Base-by-base conservation (phyloP, 2,329 filamentous ascomycete genomes). In the Fusarium beomiforme region DNA sequence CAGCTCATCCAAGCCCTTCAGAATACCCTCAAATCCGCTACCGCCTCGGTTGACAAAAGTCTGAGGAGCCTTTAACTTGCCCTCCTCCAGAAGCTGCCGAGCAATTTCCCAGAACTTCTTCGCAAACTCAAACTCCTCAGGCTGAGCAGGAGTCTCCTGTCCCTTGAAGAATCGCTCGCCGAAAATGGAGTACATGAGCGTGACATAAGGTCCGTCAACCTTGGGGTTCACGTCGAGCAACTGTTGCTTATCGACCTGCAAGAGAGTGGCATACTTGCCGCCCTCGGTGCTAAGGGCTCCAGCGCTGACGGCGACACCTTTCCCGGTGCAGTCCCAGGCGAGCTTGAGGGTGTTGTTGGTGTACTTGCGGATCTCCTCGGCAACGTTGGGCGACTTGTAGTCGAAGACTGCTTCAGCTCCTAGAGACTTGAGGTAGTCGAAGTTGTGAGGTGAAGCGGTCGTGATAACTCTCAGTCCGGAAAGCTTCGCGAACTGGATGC, bases 401-500 rank as follows among this genome's bases (percentile, higher is more conserved):
- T 88, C 83, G 57, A 86, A 84, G 19, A 79, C 79, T 2, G 74
- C 75, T 24, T 82, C 81, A 3, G 84, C 85, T 26, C 86, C 85
- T 19, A 82, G 79, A 3, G 74, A 76, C 59, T 74, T 75, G 16
- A 82, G 63, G 26, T 78, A 76, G 37, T 77, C 79, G 33, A 78
- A 79, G 67, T 81, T 80, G 66, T 69, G 75, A 37, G 78, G 76
- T 26, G 82, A 83, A 8, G 78, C 73, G 1, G 82, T 83, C 2
- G 82, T 69, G 8, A 82, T 72, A 3, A 84, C 80, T 21, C 59
- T 71, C 21, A 79, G 76, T 2, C 80, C 82, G 8, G 79, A 81
- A 8, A 78, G 71, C 67, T 79, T 81, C 51, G 81, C 81, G 62
- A 76, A 81, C 72, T 84, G 82, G 65, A 85, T 81, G 6, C 79